Conservation (phyloP, 495 filamentous ascomycete species). For the Lindgomyces ingoldianus region DNA sequence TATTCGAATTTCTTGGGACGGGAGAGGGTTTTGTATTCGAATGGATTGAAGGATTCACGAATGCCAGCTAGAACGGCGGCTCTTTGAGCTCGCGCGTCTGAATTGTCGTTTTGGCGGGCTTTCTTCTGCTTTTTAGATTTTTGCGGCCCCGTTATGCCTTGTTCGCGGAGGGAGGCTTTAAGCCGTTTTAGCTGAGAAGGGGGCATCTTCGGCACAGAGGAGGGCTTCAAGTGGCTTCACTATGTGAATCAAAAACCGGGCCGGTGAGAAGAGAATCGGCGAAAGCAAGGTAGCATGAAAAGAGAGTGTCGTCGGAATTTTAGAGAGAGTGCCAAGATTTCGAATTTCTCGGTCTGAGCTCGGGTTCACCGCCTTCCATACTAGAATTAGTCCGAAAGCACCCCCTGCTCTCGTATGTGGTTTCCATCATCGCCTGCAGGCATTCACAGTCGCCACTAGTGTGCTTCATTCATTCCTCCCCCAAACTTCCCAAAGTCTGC, state of each 20-base stretch:
- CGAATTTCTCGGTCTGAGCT: background rate
- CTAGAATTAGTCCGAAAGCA: background rate
- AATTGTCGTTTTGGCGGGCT: constrained; percentile 59
- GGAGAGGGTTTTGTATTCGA: constrained; percentile 77
- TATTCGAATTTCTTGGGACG: constrained; percentile 74
- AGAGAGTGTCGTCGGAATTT: constrained; percentile 20
- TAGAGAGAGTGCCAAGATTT: constrained; percentile 25
- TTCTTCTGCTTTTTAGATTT: constrained; percentile 89
- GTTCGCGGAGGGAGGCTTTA: constrained; percentile 81
- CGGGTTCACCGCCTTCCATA: constrained; percentile 17
- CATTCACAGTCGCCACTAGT: background rate
- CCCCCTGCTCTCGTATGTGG: background rate
- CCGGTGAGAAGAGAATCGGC: background rate
- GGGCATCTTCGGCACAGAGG: too few species aligned
- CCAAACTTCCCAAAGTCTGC: background rate
- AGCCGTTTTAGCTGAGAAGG: constrained; percentile 95
- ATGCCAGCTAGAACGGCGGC: constrained; percentile 76
- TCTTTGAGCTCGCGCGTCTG: constrained; percentile 70
- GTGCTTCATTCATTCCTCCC: background rate
- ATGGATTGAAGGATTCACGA: constrained; percentile 94
- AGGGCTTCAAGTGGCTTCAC: too few species aligned
- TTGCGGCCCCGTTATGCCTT: constrained; percentile 83
- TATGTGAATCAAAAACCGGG: too few species aligned
- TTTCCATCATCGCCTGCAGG: constrained; percentile 4
- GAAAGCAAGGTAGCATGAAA: background rate